Conservation (phyloP, 2,329 filamentous ascomycete genomes). For the Alternaria rosae region DNA sequence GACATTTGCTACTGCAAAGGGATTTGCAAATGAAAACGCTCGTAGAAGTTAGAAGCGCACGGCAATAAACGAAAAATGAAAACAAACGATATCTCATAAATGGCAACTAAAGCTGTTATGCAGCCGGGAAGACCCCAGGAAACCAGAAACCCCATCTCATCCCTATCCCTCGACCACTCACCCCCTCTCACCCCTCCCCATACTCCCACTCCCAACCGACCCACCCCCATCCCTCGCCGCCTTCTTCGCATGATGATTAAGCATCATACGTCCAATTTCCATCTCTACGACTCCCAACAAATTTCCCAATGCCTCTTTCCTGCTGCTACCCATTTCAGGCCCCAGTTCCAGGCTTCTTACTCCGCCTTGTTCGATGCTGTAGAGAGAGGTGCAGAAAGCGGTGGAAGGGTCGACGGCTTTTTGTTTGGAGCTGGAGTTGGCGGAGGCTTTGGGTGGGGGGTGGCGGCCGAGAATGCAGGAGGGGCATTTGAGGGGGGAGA, state of each 20-base stretch:
- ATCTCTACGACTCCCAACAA: slow-evolving; percentile 21
- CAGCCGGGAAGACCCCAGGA: too few relatives aligned
- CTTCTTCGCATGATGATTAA: neutral
- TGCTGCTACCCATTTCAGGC: slow-evolving; percentile 20
- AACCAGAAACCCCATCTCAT: neutral
- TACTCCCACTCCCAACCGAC: neutral
- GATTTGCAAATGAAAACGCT: too few relatives aligned
- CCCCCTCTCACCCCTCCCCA: neutral
- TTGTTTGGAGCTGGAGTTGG: neutral
- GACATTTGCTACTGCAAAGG: too few relatives aligned
- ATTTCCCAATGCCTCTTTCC: slow-evolving; percentile 20
- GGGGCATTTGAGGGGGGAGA: slow-evolving; percentile 16
- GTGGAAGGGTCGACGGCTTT: neutral
- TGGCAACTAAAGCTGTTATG: too few relatives aligned
- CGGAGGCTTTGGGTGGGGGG: slow-evolving; percentile 7
- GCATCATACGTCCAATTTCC: slow-evolving; percentile 16
- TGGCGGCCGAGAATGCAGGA: slow-evolving; percentile 25
- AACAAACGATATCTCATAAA: too few relatives aligned
- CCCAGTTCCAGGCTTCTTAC: slow-evolving; percentile 22
- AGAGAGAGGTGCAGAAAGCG: slow-evolving; percentile 24
- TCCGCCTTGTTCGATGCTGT: slow-evolving; percentile 20
- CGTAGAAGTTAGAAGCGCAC: too few relatives aligned
- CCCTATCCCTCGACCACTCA: neutral
- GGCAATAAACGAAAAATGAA: too few relatives aligned
- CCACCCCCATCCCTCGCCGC: neutral